These are phyloP conservation scores for Irpex sp. DNA, from an alignment of 1,284 basidiomycete species.

Conservation along the genomic window DNA sequence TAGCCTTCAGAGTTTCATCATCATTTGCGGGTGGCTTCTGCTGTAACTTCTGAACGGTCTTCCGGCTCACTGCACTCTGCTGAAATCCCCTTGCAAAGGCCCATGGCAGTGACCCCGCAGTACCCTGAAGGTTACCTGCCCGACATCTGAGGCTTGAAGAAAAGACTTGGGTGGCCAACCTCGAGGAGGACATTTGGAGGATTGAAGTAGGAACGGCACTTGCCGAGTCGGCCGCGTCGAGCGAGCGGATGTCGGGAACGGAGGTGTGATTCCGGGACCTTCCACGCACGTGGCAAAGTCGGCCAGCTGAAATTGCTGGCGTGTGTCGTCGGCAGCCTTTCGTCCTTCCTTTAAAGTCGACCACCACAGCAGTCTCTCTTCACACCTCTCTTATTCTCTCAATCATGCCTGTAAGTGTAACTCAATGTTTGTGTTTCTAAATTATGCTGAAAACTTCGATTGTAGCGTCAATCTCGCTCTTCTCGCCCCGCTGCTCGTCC, in stretches of 20 bases:
- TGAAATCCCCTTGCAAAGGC: not conserved
- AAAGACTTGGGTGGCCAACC: not conserved
- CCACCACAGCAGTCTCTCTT: conserved; percentile 20
- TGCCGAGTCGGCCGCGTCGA: conserved; percentile 1
- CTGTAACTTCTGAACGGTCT: not conserved
- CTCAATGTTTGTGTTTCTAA: not conserved
- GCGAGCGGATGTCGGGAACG: not conserved
- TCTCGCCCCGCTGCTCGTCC: conserved; percentile 56
- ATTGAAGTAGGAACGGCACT: conserved; percentile 1
- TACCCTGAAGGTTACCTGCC: not conserved
- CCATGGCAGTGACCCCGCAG: not conserved
- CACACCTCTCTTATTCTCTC: conserved; percentile 3
- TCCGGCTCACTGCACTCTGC: not conserved
- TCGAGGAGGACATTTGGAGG: conserved; percentile 8
- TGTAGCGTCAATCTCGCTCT: conserved; percentile 54
- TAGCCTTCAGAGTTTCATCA: conserved; percentile 12
- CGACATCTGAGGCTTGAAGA: conserved; percentile 5
- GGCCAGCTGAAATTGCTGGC: conserved; percentile 20
- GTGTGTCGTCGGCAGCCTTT: conserved; percentile 15
- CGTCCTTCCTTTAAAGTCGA: conserved; percentile 15
- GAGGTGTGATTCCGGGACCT: conserved; percentile 10
- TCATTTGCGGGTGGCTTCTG: conserved; percentile 5
- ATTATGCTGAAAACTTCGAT: not conserved
- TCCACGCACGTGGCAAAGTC: conserved; percentile 18
- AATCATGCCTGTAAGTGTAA: conserved; percentile 58